Evolutionary conservation across 192 early-diverging fungal genomes (phyloP).

Genomic region (Coemansia sp.): DNA sequence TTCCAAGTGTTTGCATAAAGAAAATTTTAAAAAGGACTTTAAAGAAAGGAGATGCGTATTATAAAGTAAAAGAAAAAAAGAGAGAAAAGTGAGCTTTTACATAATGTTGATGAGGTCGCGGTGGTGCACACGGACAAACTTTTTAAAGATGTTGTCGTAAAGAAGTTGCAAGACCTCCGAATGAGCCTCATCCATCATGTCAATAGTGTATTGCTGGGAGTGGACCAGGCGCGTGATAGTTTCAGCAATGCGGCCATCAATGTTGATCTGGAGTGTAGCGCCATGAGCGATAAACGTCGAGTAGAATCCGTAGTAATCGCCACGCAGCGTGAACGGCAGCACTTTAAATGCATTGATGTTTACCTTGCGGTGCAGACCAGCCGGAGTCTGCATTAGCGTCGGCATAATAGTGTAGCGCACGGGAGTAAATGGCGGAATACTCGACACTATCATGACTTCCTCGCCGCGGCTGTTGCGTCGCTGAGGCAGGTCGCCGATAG

Average conservation of each 20-base stretch:
- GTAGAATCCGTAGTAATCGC: slow-evolving; percentile 59
- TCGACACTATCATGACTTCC: slow-evolving; percentile 54
- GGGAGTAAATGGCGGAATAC: slow-evolving; percentile 55
- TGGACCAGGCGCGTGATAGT: slow-evolving; percentile 51
- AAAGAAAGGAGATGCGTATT: background rate
- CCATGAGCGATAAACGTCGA: slow-evolving; percentile 57
- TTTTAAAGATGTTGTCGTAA: slow-evolving; percentile 59
- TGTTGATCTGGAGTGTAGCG: slow-evolving; percentile 54
- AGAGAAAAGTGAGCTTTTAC: slow-evolving; percentile 16
- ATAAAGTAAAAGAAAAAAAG: background rate
- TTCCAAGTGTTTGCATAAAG: no score
- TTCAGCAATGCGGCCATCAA: slow-evolving; percentile 51
- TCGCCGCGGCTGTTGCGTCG: slow-evolving; percentile 55
- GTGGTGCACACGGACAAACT: slow-evolving; percentile 57
- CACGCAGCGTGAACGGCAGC: slow-evolving; percentile 55
- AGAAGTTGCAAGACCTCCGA: slow-evolving; percentile 59
- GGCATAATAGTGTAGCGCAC: slow-evolving; percentile 49
- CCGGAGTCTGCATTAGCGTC: slow-evolving; percentile 53
- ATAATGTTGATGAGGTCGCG: slow-evolving; percentile 50
- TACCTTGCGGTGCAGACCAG: slow-evolving; percentile 42
- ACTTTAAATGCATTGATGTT: slow-evolving; percentile 55
- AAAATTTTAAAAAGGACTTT: no score
- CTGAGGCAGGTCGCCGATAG: slow-evolving; percentile 51
- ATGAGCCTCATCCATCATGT: slow-evolving; percentile 60
- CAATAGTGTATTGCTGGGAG: slow-evolving; percentile 55